Conservation (phyloP, 2,329 filamentous ascomycete species). For the Beauveria sp. region DNA sequence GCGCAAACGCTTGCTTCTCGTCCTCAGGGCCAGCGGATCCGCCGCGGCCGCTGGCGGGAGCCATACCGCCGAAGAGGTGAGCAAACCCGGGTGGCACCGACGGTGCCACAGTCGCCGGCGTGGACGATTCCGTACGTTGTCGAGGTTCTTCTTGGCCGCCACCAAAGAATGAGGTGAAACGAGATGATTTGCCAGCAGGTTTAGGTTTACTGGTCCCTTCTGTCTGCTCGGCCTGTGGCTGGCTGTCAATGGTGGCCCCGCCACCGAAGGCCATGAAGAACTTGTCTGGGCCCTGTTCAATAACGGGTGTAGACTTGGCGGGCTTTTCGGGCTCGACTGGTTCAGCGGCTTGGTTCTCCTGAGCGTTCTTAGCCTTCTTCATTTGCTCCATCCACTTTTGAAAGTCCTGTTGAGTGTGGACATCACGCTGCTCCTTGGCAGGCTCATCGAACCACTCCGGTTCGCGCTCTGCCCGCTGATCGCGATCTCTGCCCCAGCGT, state of each 20-base stretch:
- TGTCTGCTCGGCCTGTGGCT: slow-evolving; percentile 43
- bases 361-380: slow-evolving; percentile 55
- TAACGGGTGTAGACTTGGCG: slow-evolving; percentile 51
- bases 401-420: slow-evolving; percentile 82
- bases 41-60: not conserved
- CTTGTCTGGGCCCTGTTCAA: slow-evolving; percentile 65
- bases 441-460: slow-evolving; percentile 86
- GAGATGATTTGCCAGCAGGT: slow-evolving; percentile 59
- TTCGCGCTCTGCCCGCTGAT: slow-evolving; percentile 60
- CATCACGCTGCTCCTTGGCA: slow-evolving; percentile 59
- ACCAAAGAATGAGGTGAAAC: slow-evolving; percentile 75
- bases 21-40: slow-evolving; percentile 38
- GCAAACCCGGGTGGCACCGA: slow-evolving; percentile 10
- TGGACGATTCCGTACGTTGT: slow-evolving; percentile 41
- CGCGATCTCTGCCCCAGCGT: slow-evolving; percentile 46
- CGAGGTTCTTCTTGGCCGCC: slow-evolving; percentile 42
- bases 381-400: slow-evolving; percentile 90
- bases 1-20: slow-evolving; percentile 81
- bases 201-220: slow-evolving; percentile 45
- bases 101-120: slow-evolving; percentile 21
- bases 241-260: slow-evolving; percentile 35
- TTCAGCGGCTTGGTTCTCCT: slow-evolving; percentile 22
- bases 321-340: slow-evolving; percentile 41
- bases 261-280: slow-evolving; percentile 59
- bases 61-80: slow-evolving; percentile 2